Percentiles rank a stretch among this genome's conserved stretches.
phyloP scores from a whole-genome alignment of 2,329 filamentous ascomycete genomes.

The Drechslera avenae region DNA sequence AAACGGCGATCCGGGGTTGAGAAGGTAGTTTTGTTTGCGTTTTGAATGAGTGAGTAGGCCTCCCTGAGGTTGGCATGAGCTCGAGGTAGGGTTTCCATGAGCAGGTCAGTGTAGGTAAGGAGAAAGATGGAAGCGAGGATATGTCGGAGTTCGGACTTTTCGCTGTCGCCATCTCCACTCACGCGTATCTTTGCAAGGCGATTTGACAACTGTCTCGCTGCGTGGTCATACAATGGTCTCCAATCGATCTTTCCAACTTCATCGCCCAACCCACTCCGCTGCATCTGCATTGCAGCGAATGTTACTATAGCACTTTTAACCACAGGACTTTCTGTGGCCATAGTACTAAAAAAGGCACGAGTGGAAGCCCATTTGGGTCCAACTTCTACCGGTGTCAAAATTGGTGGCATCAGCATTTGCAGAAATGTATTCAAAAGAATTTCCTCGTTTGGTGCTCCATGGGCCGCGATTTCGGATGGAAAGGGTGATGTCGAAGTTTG shows the following conservation, averaged over 20 bases:
- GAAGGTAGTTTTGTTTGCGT: slow-evolving; percentile 26
- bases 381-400: slow-evolving; percentile 60
- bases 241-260: slow-evolving; percentile 38
- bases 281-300: slow-evolving; percentile 56
- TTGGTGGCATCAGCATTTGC: slow-evolving; percentile 57
- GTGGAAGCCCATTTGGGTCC: slow-evolving; percentile 58
- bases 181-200: slow-evolving; percentile 22
- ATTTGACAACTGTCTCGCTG: slow-evolving; percentile 33
- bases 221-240: slow-evolving; percentile 41
- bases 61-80: slow-evolving; percentile 52
- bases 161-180: slow-evolving; percentile 17
- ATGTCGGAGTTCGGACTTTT: slow-evolving; percentile 42
- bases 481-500: slow-evolving; percentile 38
- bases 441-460: slow-evolving; percentile 38
- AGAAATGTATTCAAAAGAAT: slow-evolving; percentile 57
- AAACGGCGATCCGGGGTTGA: slow-evolving; percentile 53
- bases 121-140: slow-evolving; percentile 60
- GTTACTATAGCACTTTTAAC: slow-evolving; percentile 57
- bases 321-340: slow-evolving; percentile 56
- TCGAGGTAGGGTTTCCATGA: slow-evolving; percentile 25
- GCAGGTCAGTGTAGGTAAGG: slow-evolving; percentile 58
- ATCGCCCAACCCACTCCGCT: slow-evolving; percentile 43
- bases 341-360: slow-evolving; percentile 55
- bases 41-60: slow-evolving; percentile 56
- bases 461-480: slow-evolving; percentile 31